These are phyloP conservation scores for Stagonosporopsis cucurbitacearum DNA, from an alignment of 2,329 filamentous ascomycete species.

Conservation along the genomic window DNA sequence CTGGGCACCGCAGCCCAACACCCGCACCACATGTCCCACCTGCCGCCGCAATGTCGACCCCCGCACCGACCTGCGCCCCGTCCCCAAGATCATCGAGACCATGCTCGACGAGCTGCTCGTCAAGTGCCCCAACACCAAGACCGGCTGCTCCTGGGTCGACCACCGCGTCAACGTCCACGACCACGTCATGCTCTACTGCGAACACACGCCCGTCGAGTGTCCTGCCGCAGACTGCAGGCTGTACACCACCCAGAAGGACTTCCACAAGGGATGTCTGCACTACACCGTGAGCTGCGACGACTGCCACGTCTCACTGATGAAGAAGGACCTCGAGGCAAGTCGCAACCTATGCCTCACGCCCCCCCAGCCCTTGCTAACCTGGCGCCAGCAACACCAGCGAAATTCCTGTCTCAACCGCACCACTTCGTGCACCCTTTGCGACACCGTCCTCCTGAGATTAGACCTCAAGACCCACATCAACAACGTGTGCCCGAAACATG, in stretches of 20 bases:
- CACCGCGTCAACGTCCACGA: constrained; percentile 64
- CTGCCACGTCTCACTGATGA: constrained; percentile 61
- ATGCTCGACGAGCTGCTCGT: constrained; percentile 68
- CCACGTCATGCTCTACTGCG: constrained; percentile 67
- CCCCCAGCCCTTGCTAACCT: constrained; percentile 41
- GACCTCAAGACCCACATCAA: constrained; percentile 52
- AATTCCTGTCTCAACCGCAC: constrained; percentile 59
- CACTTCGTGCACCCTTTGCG: constrained; percentile 53
- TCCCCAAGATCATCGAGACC: constrained; percentile 63
- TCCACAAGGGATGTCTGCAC: constrained; percentile 62
- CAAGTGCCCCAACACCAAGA: constrained; percentile 62
- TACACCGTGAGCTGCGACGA: constrained; percentile 58
- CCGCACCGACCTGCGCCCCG: constrained; percentile 40
- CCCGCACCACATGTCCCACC: constrained; percentile 59
- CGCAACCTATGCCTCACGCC: background rate
- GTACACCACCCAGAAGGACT: constrained; percentile 62
- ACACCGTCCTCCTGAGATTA: constrained; percentile 49
- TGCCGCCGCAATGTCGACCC: constrained; percentile 58
- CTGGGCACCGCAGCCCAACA: constrained; percentile 40
- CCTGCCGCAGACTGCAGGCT: constrained; percentile 58
- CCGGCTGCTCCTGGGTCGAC: constrained; percentile 61
- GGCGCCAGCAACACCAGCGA: constrained; percentile 51
- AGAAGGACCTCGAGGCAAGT: constrained; percentile 60
- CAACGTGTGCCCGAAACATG: constrained; percentile 51
- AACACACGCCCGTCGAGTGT: constrained; percentile 62